Evolutionary conservation across 345 rosid genomes (phyloP).

Genomic region (Salix purpurea): DNA sequence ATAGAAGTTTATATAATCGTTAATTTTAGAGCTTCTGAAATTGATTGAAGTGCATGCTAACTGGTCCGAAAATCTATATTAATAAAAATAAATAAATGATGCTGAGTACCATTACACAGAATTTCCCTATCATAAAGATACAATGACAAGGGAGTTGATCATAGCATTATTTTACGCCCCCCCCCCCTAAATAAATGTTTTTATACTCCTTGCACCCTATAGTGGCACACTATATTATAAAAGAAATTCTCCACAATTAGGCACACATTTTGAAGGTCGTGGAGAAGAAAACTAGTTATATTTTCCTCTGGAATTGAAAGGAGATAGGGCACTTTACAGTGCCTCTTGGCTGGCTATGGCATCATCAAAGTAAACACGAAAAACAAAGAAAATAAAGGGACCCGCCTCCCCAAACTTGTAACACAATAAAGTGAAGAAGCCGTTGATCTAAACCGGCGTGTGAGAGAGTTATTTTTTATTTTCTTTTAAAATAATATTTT

Average conservation of each 20-base stretch:
- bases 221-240: not conserved
- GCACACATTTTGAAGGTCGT: conserved; percentile 8
- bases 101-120: not conserved
- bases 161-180: not conserved
- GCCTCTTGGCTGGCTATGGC: conserved; percentile 28
- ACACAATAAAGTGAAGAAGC: too few species aligned
- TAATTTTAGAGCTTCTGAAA: too few species aligned
- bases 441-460: too few species aligned
- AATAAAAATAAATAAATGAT: too few species aligned
- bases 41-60: too few species aligned
- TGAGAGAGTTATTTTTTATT: too few species aligned
- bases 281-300: not conserved
- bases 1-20: too few species aligned
- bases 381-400: conserved; percentile 10
- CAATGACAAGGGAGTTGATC: not conserved
- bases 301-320: conserved; percentile 1
- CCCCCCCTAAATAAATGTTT: not conserved
- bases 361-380: conserved; percentile 14
- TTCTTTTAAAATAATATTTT: too few species aligned
- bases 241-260: not conserved
- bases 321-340: not conserved
- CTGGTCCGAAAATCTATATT: too few species aligned
- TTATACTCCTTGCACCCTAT: too few species aligned
- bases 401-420: not conserved
- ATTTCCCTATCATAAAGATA: not conserved